These are phyloP conservation scores for Stygiomarasmius scandens DNA, from an alignment of 1,284 basidiomycete species.

Conservation along the genomic window DNA sequence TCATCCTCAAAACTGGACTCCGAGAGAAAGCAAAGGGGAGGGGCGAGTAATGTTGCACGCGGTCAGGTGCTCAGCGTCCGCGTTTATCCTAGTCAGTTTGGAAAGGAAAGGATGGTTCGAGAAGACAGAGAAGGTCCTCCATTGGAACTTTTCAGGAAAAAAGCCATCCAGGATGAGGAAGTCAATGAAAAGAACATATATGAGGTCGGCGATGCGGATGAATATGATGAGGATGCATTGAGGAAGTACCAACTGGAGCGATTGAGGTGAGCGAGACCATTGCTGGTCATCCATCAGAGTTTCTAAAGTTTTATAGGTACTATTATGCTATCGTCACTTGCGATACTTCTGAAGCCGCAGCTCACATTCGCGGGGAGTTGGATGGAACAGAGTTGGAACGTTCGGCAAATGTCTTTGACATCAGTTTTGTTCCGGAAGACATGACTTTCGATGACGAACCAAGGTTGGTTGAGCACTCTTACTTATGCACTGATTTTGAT, in stretches of 20 bases:
- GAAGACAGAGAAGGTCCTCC: constrained; percentile 95
- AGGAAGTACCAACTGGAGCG: constrained; percentile 94
- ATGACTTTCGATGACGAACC: constrained; percentile 88
- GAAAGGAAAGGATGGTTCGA: constrained; percentile 82
- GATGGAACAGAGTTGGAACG: constrained; percentile 96
- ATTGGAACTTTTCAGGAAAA: constrained; percentile 76
- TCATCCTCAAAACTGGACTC: constrained; percentile 23
- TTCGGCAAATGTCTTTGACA: constrained; percentile 94
- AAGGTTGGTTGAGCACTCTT: constrained; percentile 49
- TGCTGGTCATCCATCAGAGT: neutral
- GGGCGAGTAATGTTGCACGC: constrained; percentile 35
- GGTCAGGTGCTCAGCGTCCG: constrained; percentile 77
- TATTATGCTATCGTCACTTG: constrained; percentile 97
- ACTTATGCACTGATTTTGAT: neutral
- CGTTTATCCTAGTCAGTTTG: constrained; percentile 94
- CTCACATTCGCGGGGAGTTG: constrained; percentile 84
- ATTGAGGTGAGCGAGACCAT: constrained; percentile 66
- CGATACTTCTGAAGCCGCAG: constrained; percentile 78
- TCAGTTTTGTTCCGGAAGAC: constrained; percentile 92
- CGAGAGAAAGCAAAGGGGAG: constrained; percentile 16
- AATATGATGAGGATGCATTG: constrained; percentile 88
- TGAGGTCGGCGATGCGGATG: constrained; percentile 66
- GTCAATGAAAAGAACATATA: constrained; percentile 70
- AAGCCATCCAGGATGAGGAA: constrained; percentile 50
- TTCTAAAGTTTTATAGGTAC: constrained; percentile 59